These are phyloP conservation scores for Phytophthora europaea DNA, from an alignment of 352 stramenopile species.

Conservation along the genomic window DNA sequence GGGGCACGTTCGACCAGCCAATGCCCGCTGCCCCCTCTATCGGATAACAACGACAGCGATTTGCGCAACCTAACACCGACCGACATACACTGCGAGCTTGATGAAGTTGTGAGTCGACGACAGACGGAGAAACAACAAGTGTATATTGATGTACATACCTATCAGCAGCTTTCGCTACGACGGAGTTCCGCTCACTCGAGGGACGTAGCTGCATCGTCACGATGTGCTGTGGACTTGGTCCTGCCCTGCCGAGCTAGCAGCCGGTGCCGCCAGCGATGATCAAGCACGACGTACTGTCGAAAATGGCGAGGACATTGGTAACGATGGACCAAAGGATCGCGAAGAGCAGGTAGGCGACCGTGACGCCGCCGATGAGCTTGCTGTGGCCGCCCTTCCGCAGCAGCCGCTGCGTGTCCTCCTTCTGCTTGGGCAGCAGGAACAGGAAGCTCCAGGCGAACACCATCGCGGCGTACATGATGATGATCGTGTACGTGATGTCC, in stretches of 20 bases:
- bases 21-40: neutral
- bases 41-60: neutral
- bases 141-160: neutral
- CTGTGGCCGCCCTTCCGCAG: slow-evolving; percentile 38
- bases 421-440: slow-evolving; percentile 44
- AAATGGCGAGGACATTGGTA: slow-evolving; percentile 53
- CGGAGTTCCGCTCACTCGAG: slow-evolving; percentile 1
- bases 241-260: neutral
- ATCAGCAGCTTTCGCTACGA: slow-evolving; percentile 9
- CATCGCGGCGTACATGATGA: slow-evolving; percentile 51
- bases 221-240: neutral
- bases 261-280: neutral
- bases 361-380: slow-evolving; percentile 40
- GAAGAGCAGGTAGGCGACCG: slow-evolving; percentile 37
- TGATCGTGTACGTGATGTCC: slow-evolving; percentile 44
- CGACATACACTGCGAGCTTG: neutral
- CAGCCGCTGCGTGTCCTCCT: slow-evolving; percentile 43
- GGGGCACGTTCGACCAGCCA: neutral
- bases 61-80: neutral
- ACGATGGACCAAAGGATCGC: slow-evolving; percentile 46
- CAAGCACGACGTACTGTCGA: neutral
- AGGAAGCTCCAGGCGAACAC: slow-evolving; percentile 43
- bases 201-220: slow-evolving; percentile 12
- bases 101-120: neutral
- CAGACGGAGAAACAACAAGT: neutral